Base-by-base conservation (phyloP, 1,139 yeast genomes). In the Geotrichum phurueaensis region DNA sequence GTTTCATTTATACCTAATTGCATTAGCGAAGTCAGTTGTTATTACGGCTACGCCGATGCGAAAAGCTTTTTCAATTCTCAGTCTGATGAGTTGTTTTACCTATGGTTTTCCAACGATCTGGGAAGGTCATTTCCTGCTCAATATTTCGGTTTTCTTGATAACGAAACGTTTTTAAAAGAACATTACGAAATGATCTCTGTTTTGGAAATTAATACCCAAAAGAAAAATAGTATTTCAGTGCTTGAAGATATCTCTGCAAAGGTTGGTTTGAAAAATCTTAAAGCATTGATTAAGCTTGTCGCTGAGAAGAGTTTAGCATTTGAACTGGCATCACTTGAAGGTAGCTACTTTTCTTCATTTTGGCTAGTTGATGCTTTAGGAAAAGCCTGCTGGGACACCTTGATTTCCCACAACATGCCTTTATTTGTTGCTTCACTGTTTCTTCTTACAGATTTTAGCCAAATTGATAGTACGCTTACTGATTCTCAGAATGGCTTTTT, bases 101-200 rank as follows among this genome's bases (percentile, higher is more conserved):
- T 59, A 23, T 59, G 61, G 61, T 33, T 33, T 18, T 52, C 58
- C 15, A 57, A 57, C 43, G 59, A 53, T 13, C 25, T 54, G 27
- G 45, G 47, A 20, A 36, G 47, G 2, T 27, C 25, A 1, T 57
- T 57, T 51, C 62, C 60, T 13, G 53, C 43, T 43, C 51, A 53
- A 6, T 48, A 36, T 36, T 56, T 59, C 39, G 61, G 59, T 2
- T 56, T 52, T 43, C 1, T 12, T 4, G 29, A 48, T 6, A 51
- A 59, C 27, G 47, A 25, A 2, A 50, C n/a, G 2, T 59, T 59
- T 36, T 25, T 56, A 13, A 39, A 39, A n/a, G 59, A 52, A 2
- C n/a, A 59, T 33, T 43, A 56, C 27, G 51, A 36, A 4, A 43
- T 56, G 36, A 20, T 59, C 9, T 18, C 57, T 25, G 54, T 56